Conservation (phyloP, 2,329 filamentous ascomycete genomes). For the Periconia sp. region DNA sequence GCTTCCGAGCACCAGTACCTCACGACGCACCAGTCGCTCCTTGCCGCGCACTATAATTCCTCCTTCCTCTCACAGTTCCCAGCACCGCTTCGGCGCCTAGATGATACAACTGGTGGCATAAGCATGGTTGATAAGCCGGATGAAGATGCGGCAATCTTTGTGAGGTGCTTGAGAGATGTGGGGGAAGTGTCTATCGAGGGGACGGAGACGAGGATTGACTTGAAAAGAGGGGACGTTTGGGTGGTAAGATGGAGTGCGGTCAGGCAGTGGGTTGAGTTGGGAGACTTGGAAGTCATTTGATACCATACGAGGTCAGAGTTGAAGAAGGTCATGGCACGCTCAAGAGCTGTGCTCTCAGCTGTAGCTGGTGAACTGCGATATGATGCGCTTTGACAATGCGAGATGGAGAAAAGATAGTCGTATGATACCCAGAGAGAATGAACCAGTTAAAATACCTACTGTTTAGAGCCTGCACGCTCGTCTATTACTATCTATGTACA, state of each 20-base stretch:
- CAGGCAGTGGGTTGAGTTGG: constrained; percentile 69
- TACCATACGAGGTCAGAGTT: neutral
- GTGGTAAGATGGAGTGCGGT: constrained; percentile 60
- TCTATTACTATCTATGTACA: too few relatives aligned
- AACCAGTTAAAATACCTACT: too few relatives aligned
- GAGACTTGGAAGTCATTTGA: constrained; percentile 67
- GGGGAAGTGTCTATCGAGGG: constrained; percentile 60
- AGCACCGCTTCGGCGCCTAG: constrained; percentile 74
- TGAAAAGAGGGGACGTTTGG: constrained; percentile 56
- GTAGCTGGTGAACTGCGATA: neutral
- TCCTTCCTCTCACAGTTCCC: constrained; percentile 88
- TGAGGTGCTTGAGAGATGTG: constrained; percentile 67
- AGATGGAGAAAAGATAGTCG: neutral
- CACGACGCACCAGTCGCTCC: constrained; percentile 77
- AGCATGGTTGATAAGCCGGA: constrained; percentile 93
- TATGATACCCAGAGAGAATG: too few relatives aligned
- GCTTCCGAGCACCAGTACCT: constrained; percentile 79
- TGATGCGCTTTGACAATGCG: neutral
- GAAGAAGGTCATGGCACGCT: neutral
- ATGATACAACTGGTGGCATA: constrained; percentile 86
- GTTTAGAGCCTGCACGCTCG: too few relatives aligned
- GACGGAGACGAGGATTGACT: constrained; percentile 56
- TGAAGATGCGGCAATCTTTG: constrained; percentile 79
- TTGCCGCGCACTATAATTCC: constrained; percentile 80
- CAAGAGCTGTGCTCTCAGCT: neutral